Conservation (phyloP, 2,329 filamentous ascomycete genomes). For the Magnaporthiopsis rhizophila region DNA sequence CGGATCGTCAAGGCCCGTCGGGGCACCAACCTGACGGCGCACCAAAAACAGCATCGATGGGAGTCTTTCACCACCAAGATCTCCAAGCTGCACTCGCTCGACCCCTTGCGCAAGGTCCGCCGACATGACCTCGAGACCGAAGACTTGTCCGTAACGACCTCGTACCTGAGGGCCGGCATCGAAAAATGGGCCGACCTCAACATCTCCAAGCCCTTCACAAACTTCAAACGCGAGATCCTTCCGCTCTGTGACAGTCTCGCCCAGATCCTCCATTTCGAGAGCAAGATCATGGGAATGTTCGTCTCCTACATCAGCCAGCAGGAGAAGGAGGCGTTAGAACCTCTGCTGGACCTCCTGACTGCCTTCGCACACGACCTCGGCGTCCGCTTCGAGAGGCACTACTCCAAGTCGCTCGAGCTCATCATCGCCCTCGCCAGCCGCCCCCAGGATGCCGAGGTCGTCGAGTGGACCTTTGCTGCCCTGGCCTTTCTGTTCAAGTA, state of each 20-base stretch:
- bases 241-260: constrained; percentile 83
- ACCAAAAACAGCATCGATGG: constrained; percentile 80
- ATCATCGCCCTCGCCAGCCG: constrained; percentile 72
- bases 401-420: constrained; percentile 64
- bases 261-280: constrained; percentile 85
- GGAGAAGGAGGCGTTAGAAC: constrained; percentile 75
- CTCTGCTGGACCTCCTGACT: constrained; percentile 78
- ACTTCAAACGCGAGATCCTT: constrained; percentile 66
- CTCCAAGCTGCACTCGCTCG: constrained; percentile 78
- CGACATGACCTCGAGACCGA: constrained; percentile 75
- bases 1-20: constrained; percentile 63
- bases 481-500: constrained; percentile 97
- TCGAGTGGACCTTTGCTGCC: constrained; percentile 95
- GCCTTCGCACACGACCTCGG: constrained; percentile 95
- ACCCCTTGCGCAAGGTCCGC: constrained; percentile 84
- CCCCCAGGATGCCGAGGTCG: constrained; percentile 74
- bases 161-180: constrained; percentile 75
- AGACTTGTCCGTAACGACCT: constrained; percentile 68
- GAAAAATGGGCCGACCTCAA: constrained; percentile 91
- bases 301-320: constrained; percentile 65
- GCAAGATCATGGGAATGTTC: constrained; percentile 72
- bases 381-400: constrained; percentile 79
- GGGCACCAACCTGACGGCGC: constrained; percentile 61
- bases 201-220: constrained; percentile 70
- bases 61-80: constrained; percentile 88